Base-by-base conservation (phyloP, 2,329 filamentous ascomycete genomes). In the Fusarium solani-melongenae region DNA sequence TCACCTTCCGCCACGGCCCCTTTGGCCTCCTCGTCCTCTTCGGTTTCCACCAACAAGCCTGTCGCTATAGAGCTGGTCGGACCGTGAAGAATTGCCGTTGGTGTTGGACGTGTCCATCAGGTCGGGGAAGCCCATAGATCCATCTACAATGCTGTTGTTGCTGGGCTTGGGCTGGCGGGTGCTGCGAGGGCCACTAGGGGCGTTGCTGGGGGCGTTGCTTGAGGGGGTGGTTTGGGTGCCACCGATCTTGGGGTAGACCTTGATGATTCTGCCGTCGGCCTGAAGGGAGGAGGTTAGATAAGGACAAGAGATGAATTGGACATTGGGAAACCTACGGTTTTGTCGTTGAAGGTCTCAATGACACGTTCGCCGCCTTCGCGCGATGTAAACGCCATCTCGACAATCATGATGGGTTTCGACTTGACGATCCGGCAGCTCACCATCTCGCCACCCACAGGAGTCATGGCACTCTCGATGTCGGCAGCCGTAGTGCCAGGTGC, bases 401-500 rank as follows among this genome's bases (percentile, higher is more conserved):
- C 92, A 78, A 95, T 91, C 60, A 96, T 90, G 5, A 92, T 91
- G 0, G 94, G 94, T 31, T 85, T 84, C 5, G 91, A 87, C 79
- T 92, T 91, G 65, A 94, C 82, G 41, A 96, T 84, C 38, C 86
- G 88, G 83, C 93, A 96, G 77, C 88, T 90, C 27, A 88, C 79
- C 77, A 94, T 88, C 69, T 91, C 86, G 33, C 92, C 93, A 41
- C 92, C 93, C n/a, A 93, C 84, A 0, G 91, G 90, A n/a, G 88
- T 89, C 90, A 96, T 91, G 65, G 94, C 94, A 76, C 92, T 93
- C 84, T 95, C 93, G 68, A 96, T 94, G 78, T 96, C 94, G 33
- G 92, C 93, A 2, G 92, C 92, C 8, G 94, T 95, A 1, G 94
- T 96, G 39, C 94, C 94, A 2, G 90, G 90, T 14, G 93, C 94